Evolutionary conservation across 805 yeast species (phyloP).

Genomic region (Metschnikowia continentalis): DNA sequence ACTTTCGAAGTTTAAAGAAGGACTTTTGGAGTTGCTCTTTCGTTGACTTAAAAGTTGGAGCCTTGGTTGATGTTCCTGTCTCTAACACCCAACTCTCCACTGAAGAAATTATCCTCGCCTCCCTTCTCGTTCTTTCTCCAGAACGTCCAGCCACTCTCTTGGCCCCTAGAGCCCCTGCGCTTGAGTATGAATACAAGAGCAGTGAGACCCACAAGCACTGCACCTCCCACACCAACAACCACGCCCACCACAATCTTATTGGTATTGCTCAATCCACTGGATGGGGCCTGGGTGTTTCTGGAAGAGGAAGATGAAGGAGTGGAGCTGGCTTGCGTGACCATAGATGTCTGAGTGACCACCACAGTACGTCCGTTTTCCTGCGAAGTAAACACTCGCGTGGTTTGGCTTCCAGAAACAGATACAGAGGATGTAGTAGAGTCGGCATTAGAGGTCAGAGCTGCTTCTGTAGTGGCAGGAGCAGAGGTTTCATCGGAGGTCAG

Average conservation of each 20-base stretch:
- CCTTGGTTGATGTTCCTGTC: slow-evolving; percentile 47
- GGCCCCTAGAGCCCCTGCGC: slow-evolving; percentile 28
- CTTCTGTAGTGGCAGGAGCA: too few species aligned
- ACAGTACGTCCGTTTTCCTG: slow-evolving; percentile 36
- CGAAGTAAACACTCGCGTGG: slow-evolving; percentile 26
- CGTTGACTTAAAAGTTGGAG: slow-evolving; percentile 32
- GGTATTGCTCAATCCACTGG: slow-evolving; percentile 39
- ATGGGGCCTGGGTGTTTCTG: slow-evolving; percentile 8
- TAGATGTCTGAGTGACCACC: slow-evolving; percentile 37
- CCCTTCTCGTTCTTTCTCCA: slow-evolving; percentile 46
- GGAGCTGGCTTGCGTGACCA: slow-evolving; percentile 22
- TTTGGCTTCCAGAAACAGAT: slow-evolving; percentile 7
- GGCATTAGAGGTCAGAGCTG: too few species aligned
- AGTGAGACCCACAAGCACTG: slow-evolving; percentile 33
- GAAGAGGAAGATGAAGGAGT: slow-evolving; percentile 23
- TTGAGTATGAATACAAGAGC: slow-evolving; percentile 33
- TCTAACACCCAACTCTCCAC: slow-evolving; percentile 45
- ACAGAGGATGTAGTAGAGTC: neutral
- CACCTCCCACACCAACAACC: slow-evolving; percentile 45
- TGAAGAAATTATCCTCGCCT: slow-evolving; percentile 34
- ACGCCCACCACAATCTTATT: slow-evolving; percentile 45
- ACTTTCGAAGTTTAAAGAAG: too few species aligned
- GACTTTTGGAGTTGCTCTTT: too few species aligned
- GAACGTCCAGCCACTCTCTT: slow-evolving; percentile 40
- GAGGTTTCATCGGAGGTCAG: neutral